Evolutionary conservation across 129 eudicot species (phyloP), one percentile per base, ranked within the genome.

Genomic region (Flaveria linearis): DNA sequence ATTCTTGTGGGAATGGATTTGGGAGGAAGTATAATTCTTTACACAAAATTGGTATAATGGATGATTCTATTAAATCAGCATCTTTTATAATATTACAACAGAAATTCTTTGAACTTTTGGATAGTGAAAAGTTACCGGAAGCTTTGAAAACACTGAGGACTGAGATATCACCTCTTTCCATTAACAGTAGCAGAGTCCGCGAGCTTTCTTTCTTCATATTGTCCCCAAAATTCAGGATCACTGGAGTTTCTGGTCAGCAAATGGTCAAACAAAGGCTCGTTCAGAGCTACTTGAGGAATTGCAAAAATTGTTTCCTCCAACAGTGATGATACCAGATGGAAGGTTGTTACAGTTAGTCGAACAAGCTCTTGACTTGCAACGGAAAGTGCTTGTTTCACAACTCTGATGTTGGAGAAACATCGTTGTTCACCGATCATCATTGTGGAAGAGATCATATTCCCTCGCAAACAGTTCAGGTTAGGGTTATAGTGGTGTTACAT

Each of bases 381-480:
- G 76, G 16, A 91, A 82, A 52, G 86, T 93, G 98, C 62, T 71
- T 85, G 84, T 90, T 80, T 86, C 98, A 93, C 77, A 93, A 93
- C 81, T 85, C 97, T 72, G 80, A 78, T 43, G 87, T 52, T 71
- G 84, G 80, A 43, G 91, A 88, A 69, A 87, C 91, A 60, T 90
- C 98, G 15, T 73, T 93, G 81, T 88, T 83, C 61, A 42, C 90
- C 39, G 93, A 93, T 71, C 98, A 93, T 84, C 91, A 82, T 60
- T 93, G 98, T 81, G 97, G 97, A 80, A 81, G 81, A 78, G 91
- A 84, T 58, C 78, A 84, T 25, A 90, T 93, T 69, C 98, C 98
- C 76, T 88, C 87, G 68, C 91, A 78, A 71, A 93, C 96, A 18
- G 60, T 84, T 65, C 96, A 92, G 96, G 98, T 90, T 17, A 43